Evolutionary conservation across 2,329 filamentous ascomycete species (phyloP), one percentile per base, ranked within the genome.

Genomic region (Trichophyton benhamiae): DNA sequence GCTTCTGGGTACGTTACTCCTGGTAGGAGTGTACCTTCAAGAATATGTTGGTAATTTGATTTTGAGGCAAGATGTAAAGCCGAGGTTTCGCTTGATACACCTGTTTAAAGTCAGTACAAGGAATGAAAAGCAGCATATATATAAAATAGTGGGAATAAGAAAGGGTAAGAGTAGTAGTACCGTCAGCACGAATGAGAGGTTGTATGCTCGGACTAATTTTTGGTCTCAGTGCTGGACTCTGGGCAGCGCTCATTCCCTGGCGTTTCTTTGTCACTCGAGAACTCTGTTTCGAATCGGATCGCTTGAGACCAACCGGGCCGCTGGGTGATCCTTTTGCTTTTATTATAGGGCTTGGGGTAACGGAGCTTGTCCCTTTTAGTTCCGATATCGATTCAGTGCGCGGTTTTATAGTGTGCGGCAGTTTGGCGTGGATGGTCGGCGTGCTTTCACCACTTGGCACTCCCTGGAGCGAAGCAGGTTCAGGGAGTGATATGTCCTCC

Each of bases 21-120:
- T 0, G 91, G 91, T 0, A 96, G 84, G 61, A 87, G 86, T 58
- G 91, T 97, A 57, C 94, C 94, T 72, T 97, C 94, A 9, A 99
- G 77, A 42, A 99, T 94, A 68, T 96, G 95, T 70, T 97, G 92
- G 69, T 99, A 99, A 70, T 99, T 99, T 1, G 92, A 97, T 72
- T 97, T 97, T 15, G 89, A 90, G 41, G 91, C 89, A 30, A 99
- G 81, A 52, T 97, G 82, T 30, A 90, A 81, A n/a, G 85, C 83
- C 62, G 84, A 84, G 2, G 80, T 80, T 59, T 85, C 82, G 41
- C 82, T 79, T 20, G 82, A 77, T 15, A 82, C 71, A 41, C 75
- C 75, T 75, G 67, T 48, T 46, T 5, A 17, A 60, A n/a, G n/a
- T 36, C 61, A 62, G 42, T 41, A 57, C 49, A 9, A 9, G 7